Conservation (phyloP, 768 basidiomycete species). For the Polyporus arcularius region DNA sequence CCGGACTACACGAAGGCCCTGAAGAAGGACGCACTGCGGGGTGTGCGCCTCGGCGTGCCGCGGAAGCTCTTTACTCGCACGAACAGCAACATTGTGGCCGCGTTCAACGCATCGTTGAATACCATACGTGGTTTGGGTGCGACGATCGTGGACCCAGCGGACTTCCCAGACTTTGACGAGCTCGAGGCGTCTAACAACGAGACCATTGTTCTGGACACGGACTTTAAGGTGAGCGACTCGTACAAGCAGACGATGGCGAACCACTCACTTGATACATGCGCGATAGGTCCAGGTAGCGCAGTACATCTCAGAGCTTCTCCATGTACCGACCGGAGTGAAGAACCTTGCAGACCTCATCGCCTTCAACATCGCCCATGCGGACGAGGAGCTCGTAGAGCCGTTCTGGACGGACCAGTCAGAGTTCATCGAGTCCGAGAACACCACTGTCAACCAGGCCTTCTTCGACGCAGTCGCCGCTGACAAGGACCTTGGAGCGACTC, state of each 20-base stretch:
- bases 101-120: conserved; percentile 42
- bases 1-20: conserved; percentile 61
- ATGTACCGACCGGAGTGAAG: conserved; percentile 58
- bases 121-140: conserved; percentile 43
- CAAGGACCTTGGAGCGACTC: conserved; percentile 33
- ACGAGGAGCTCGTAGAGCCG: conserved; percentile 44
- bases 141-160: conserved; percentile 61
- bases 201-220: conserved; percentile 51
- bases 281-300: conserved; percentile 54
- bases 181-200: conserved; percentile 49
- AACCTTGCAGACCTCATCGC: conserved; percentile 55
- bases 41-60: conserved; percentile 48
- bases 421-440: conserved; percentile 33
- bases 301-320: conserved; percentile 47
- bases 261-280: conserved; percentile 8
- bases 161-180: conserved; percentile 57
- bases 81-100: conserved; percentile 46
- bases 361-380: conserved; percentile 55
- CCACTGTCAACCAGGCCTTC: conserved; percentile 30
- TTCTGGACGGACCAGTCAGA: conserved; percentile 38
- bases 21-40: conserved; percentile 44
- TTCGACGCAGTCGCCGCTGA: conserved; percentile 32
- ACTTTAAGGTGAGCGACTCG: conserved; percentile 53
- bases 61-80: conserved; percentile 44
- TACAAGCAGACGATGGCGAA: conserved; percentile 21